Conservation (phyloP, 169 alveolate genomes). For the Plasmodium gaboni region DNA sequence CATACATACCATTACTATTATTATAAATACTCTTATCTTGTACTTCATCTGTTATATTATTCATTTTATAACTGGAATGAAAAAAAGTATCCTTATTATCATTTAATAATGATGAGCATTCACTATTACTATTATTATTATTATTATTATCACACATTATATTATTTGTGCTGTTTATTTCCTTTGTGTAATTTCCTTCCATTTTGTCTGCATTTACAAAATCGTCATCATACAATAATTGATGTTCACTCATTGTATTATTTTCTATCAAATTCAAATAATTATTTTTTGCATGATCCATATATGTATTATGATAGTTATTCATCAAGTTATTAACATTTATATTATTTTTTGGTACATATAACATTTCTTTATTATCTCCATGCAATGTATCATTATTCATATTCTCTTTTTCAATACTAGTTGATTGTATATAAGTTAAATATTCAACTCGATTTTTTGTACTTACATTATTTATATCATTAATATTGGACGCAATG, state of each 20-base stretch:
- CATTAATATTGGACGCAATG: slow-evolving; percentile 11
- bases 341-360: background rate
- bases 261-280: slow-evolving; percentile 24
- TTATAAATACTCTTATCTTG: slow-evolving; percentile 1
- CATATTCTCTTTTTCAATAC: too few species aligned
- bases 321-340: background rate
- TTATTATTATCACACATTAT: background rate
- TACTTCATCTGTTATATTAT: background rate
- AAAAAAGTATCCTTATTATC: background rate
- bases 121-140: background rate
- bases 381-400: too few species aligned
- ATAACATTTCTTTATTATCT: too few species aligned
- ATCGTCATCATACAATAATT: slow-evolving; percentile 12
- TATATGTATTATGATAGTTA: slow-evolving; percentile 16
- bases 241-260: slow-evolving; percentile 2
- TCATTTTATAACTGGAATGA: slow-evolving; percentile 6
- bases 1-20: background rate
- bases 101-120: background rate
- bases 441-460: background rate
- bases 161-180: background rate
- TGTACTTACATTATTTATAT: slow-evolving; percentile 11
- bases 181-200: slow-evolving; percentile 1
- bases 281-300: background rate
- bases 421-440: background rate
- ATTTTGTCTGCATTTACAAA: background rate